Percentiles rank a stretch among this genome's conserved stretches.
Conservation (phyloP, 306 rosid genomes). For the Malus sieversii region DNA sequence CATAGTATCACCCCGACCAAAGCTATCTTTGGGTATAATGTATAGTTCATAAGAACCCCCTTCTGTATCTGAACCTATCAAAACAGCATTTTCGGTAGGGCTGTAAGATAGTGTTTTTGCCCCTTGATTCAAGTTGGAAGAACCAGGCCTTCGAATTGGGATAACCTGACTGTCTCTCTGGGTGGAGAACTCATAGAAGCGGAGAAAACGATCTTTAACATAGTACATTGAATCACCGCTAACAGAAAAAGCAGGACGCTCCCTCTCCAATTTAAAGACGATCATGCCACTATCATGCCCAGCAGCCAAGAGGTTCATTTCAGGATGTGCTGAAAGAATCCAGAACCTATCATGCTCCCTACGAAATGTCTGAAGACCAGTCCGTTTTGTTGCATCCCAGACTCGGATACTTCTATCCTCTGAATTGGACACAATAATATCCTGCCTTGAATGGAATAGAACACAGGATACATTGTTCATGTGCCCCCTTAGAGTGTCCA, state of each 20-base stretch:
- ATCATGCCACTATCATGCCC: slow-evolving; percentile 97
- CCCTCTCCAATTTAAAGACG: slow-evolving; percentile 84
- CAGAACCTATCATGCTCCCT: slow-evolving; percentile 88
- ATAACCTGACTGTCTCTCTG: slow-evolving; percentile 68
- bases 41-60: slow-evolving; percentile 83
- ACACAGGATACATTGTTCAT: slow-evolving; percentile 88
- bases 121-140: slow-evolving; percentile 63
- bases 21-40: slow-evolving; percentile 65
- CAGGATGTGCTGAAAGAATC: slow-evolving; percentile 91
- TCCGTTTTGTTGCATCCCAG: slow-evolving; percentile 86
- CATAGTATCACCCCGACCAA: slow-evolving; percentile 58
- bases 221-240: slow-evolving; percentile 66
- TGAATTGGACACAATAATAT: slow-evolving; percentile 80
- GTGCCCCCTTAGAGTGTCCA: slow-evolving; percentile 89
- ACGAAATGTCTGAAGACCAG: slow-evolving; percentile 88
- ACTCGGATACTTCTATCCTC: slow-evolving; percentile 87
- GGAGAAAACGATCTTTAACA: slow-evolving; percentile 69
- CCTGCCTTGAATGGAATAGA: slow-evolving; percentile 80
- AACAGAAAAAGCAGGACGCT: slow-evolving; percentile 73
- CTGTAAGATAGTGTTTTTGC: slow-evolving; percentile 74
- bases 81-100: slow-evolving; percentile 67
- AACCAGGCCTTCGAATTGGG: slow-evolving; percentile 74
- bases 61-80: slow-evolving; percentile 70
- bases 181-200: slow-evolving; percentile 63
- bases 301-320: slow-evolving; percentile 89